Percentiles rank a stretch among this genome's conserved stretches.
Evolutionary conservation across 2,329 filamentous ascomycete genomes (phyloP).

Genomic region (Macroventuria anomochaeta): DNA sequence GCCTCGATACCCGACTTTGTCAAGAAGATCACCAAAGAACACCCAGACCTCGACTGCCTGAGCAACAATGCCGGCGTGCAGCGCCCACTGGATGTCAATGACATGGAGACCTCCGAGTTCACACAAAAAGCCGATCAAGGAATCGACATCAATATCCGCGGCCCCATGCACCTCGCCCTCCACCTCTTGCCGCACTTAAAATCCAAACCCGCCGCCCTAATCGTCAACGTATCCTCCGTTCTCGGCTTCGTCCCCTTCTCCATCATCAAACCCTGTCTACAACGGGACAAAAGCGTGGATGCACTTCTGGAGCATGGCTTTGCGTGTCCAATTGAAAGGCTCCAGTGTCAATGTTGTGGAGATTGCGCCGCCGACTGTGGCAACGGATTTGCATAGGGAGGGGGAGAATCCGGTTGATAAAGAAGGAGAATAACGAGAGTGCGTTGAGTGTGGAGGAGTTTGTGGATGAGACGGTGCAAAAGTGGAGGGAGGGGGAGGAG

Average conservation of each 20-base stretch:
- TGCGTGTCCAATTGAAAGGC: slow-evolving; percentile 58
- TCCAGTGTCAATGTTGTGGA: slow-evolving; percentile 60
- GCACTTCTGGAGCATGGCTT: slow-evolving; percentile 63
- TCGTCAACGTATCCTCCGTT: slow-evolving; percentile 63
- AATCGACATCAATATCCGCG: slow-evolving; percentile 64
- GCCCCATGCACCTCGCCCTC: slow-evolving; percentile 63
- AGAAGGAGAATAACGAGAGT: slow-evolving; percentile 62
- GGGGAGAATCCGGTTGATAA: slow-evolving; percentile 64
- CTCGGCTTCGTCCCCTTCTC: slow-evolving; percentile 61
- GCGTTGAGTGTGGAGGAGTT: slow-evolving; percentile 61
- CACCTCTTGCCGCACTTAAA: slow-evolving; percentile 59
- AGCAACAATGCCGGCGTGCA: slow-evolving; percentile 68
- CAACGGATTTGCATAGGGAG: slow-evolving; percentile 63
- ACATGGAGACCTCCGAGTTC: slow-evolving; percentile 49
- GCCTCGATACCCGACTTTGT: slow-evolving; percentile 55
- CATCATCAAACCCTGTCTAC: slow-evolving; percentile 64
- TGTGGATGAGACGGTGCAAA: slow-evolving; percentile 55
- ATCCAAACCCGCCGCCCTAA: slow-evolving; percentile 49
- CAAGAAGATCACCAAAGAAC: slow-evolving; percentile 54
- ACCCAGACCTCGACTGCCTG: slow-evolving; percentile 64
- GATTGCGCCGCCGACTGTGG: slow-evolving; percentile 63
- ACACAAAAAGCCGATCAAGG: slow-evolving; percentile 62
- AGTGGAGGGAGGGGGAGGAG: slow-evolving; percentile 57
- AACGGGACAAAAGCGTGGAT: slow-evolving; percentile 66
- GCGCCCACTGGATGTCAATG: slow-evolving; percentile 57